These are phyloP conservation scores for Vitis riparia DNA, from an alignment of 164 flowering plant genomes.

Conservation along the genomic window DNA sequence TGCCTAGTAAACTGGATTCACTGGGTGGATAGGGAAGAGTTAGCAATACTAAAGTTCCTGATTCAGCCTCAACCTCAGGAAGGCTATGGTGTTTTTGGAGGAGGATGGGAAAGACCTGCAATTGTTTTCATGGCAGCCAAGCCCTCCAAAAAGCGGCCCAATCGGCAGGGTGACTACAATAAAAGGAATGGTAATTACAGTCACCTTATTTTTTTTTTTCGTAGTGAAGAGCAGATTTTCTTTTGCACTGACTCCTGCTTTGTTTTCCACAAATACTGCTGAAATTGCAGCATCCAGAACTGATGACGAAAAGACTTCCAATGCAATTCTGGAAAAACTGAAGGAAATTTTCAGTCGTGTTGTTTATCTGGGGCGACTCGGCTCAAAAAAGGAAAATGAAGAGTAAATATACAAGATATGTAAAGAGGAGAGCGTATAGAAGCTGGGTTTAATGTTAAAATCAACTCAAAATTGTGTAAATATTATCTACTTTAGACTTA, in stretches of 20 bases:
- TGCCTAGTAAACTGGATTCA: slow-evolving; percentile 77
- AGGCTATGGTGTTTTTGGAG: slow-evolving; percentile 64
- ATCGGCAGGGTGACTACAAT: slow-evolving; percentile 22
- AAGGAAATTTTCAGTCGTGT: too few species aligned
- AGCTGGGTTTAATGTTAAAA: too few species aligned
- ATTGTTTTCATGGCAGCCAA: slow-evolving; percentile 63
- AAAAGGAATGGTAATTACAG: slow-evolving; percentile 24
- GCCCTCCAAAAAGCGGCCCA: slow-evolving; percentile 44
- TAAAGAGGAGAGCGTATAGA: too few species aligned
- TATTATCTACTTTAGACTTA: too few species aligned
- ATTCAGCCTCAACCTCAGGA: slow-evolving; percentile 47
- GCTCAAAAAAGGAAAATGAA: slow-evolving; percentile 5
- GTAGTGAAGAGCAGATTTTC: not conserved
- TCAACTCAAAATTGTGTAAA: too few species aligned
- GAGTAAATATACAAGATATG: not conserved
- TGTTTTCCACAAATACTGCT: not conserved
- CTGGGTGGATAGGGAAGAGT: slow-evolving; percentile 65
- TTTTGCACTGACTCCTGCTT: not conserved
- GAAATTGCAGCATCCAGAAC: slow-evolving; percentile 18
- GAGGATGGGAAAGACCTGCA: slow-evolving; percentile 70
- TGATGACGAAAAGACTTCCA: slow-evolving; percentile 51
- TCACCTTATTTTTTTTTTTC: not conserved
- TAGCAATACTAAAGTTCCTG: slow-evolving; percentile 57
- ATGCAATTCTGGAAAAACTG: too few species aligned
- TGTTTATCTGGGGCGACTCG: not conserved